Percentiles rank a stretch among this genome's conserved stretches.
Evolutionary conservation across 306 rosid genomes (phyloP).

Genomic region (Cicer judaicum): DNA sequence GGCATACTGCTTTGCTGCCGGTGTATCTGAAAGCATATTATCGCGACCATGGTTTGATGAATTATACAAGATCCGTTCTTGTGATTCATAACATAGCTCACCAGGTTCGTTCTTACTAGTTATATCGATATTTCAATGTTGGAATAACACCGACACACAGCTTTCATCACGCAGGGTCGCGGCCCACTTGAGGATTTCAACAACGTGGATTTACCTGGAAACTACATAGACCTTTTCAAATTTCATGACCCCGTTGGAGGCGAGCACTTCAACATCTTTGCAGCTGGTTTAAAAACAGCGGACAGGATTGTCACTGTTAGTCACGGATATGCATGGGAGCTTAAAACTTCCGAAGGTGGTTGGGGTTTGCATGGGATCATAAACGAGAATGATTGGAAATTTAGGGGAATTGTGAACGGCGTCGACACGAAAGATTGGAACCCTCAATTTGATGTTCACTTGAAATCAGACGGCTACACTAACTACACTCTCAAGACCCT

Average conservation of each 20-base stretch:
- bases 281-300: conserved; percentile 87
- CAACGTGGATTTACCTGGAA: conserved; percentile 66
- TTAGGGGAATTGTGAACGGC: conserved; percentile 90
- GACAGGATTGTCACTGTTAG: conserved; percentile 94
- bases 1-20: conserved; percentile 97
- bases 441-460: conserved; percentile 68
- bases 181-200: conserved; percentile 80
- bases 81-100: conserved; percentile 98
- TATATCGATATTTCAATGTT: conserved; percentile 2
- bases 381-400: conserved; percentile 86
- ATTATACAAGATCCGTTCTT: conserved; percentile 75
- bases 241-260: conserved; percentile 88
- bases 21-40: conserved; percentile 90
- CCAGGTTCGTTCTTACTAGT: conserved; percentile 67
- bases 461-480: conserved; percentile 82
- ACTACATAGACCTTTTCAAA: conserved; percentile 76
- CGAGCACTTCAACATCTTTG: conserved; percentile 93
- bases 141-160: neutral
- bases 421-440: conserved; percentile 87
- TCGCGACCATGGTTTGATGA: conserved; percentile 86
- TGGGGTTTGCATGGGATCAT: conserved; percentile 93
- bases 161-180: conserved; percentile 71
- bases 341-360: conserved; percentile 86
- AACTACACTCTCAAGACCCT: conserved; percentile 84
- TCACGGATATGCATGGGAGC: conserved; percentile 94